Percentiles rank a stretch among this genome's conserved stretches.
Evolutionary conservation across 352 stramenopile species (phyloP).

Genomic region (Globisporangium perplexum): DNA sequence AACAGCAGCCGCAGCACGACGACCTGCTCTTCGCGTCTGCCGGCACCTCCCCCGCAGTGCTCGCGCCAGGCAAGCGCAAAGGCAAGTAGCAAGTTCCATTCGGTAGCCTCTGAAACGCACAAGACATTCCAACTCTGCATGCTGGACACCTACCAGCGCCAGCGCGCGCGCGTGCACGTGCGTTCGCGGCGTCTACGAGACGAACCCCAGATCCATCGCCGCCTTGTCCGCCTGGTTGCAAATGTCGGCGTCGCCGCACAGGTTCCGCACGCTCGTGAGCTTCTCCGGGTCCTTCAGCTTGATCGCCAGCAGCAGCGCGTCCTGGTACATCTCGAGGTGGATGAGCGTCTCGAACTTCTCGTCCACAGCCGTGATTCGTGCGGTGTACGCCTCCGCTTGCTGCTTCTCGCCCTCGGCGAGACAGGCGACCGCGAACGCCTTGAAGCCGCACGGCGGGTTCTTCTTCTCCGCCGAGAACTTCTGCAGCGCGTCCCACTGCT

Average conservation of each 20-base stretch:
- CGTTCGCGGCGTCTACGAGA: constrained; percentile 29
- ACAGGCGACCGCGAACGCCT: constrained; percentile 78
- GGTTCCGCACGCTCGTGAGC: constrained; percentile 78
- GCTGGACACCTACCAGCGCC: not conserved
- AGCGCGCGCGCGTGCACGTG: not conserved
- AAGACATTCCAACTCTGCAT: not conserved
- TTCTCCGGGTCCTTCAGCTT: constrained; percentile 85
- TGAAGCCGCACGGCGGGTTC: constrained; percentile 78
- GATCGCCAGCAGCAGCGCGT: constrained; percentile 77
- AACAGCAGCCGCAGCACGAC: not conserved
- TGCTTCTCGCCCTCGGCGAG: constrained; percentile 71
- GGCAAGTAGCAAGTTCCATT: not conserved
- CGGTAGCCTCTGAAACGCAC: not conserved
- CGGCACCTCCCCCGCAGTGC: not conserved
- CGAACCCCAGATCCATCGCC: constrained; percentile 75
- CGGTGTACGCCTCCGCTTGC: constrained; percentile 78
- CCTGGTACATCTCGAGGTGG: constrained; percentile 78
- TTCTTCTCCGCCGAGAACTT: constrained; percentile 88
- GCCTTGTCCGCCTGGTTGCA: constrained; percentile 76
- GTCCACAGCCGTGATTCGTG: constrained; percentile 73
- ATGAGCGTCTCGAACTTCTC: constrained; percentile 88
- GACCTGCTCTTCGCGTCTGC: not conserved
- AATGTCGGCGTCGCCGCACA: constrained; percentile 68
- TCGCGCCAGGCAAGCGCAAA: not conserved
- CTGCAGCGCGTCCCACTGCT: constrained; percentile 84